phyloP scores from a whole-genome alignment of 164 flowering plant genomes.

The Aristolochia californica region DNA sequence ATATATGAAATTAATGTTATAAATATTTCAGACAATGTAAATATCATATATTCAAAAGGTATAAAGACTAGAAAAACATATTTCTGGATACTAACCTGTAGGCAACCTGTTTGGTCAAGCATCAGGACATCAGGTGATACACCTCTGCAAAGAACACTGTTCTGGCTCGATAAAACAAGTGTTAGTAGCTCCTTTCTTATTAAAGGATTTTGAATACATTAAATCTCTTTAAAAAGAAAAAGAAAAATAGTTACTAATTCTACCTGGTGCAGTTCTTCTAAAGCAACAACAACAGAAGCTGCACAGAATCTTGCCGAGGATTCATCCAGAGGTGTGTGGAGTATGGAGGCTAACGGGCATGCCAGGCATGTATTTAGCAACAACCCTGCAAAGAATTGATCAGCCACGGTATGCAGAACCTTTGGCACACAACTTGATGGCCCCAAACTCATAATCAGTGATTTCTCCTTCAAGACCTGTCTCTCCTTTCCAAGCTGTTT shows the following conservation, averaged over 20 bases:
- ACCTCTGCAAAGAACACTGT: constrained; percentile 77
- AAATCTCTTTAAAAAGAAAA: neutral
- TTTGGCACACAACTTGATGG: constrained; percentile 52
- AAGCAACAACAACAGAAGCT: constrained; percentile 61
- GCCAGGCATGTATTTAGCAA: constrained; percentile 64
- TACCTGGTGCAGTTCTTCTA: constrained; percentile 88
- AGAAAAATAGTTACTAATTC: neutral
- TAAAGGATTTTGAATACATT: neutral
- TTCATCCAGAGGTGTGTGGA: constrained; percentile 71
- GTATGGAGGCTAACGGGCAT: constrained; percentile 71
- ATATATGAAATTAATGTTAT: no score
- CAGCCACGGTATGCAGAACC: constrained; percentile 65
- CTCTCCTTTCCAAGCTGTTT: constrained; percentile 64
- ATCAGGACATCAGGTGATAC: constrained; percentile 82
- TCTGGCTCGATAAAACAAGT: constrained; percentile 29
- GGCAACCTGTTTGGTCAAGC: constrained; percentile 68
- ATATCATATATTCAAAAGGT: neutral
- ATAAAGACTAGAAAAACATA: neutral
- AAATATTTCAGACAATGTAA: no score
- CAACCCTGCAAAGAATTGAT: constrained; percentile 55
- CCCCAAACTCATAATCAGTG: constrained; percentile 49
- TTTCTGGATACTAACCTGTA: constrained; percentile 50
- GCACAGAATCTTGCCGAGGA: constrained; percentile 67
- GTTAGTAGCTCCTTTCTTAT: neutral
- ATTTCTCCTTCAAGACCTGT: constrained; percentile 72